Conservation (phyloP, 257 asterid genomes). For the Schizonepeta tenuifolia region DNA sequence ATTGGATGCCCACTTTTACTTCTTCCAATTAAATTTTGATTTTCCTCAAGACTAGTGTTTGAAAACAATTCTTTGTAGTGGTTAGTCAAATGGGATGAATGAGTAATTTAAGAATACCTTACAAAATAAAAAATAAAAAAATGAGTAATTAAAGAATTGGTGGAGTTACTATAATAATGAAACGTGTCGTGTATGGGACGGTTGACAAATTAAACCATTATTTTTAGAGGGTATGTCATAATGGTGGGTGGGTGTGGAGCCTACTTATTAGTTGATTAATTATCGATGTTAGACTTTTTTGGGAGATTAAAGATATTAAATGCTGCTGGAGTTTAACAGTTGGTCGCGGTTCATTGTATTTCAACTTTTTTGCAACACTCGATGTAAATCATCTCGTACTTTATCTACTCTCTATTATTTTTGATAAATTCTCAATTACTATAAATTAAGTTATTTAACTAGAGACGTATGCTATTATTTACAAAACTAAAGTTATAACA, state of each 20-base stretch:
- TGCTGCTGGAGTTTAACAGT: slow-evolving; percentile 23
- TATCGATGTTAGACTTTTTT: slow-evolving; percentile 31
- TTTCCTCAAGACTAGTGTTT: neutral
- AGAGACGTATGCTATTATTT: too few relatives aligned
- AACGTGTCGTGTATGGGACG: slow-evolving; percentile 48
- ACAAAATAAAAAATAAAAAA: too few relatives aligned
- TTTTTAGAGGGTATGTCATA: slow-evolving; percentile 24
- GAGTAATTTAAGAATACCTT: slow-evolving; percentile 31
- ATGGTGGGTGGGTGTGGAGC: slow-evolving; percentile 31
- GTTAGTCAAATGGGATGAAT: slow-evolving; percentile 44
- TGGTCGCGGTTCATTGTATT: slow-evolving; percentile 29
- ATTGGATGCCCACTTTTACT: slow-evolving; percentile 31
- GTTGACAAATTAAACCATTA: slow-evolving; percentile 48
- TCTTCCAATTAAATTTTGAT: slow-evolving; percentile 4
- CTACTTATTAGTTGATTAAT: slow-evolving; percentile 4
- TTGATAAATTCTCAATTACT: too few relatives aligned
- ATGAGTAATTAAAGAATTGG: slow-evolving; percentile 30
- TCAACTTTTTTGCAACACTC: too few relatives aligned
- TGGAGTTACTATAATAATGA: slow-evolving; percentile 25
- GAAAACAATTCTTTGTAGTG: slow-evolving; percentile 4
- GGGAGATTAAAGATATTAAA: slow-evolving; percentile 33
- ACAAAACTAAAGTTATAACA: too few relatives aligned
- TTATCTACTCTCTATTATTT: too few relatives aligned
- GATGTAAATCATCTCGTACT: too few relatives aligned
- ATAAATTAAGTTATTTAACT: too few relatives aligned